phyloP scores from a whole-genome alignment of 352 stramenopile species.

The Detonula confervacea region DNA sequence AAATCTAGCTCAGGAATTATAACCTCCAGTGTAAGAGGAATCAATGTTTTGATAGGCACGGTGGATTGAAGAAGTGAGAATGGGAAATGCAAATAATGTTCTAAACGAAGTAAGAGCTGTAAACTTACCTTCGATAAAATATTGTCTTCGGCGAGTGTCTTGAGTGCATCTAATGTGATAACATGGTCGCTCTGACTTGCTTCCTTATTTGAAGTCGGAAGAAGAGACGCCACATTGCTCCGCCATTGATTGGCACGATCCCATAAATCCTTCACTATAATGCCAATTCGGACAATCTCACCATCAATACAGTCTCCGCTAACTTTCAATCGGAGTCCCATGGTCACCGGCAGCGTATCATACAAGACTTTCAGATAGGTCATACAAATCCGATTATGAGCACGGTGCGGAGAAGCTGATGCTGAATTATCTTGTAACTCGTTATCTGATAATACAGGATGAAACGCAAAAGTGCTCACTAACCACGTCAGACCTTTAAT shows the following conservation, averaged over 20 bases:
- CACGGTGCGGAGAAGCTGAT: neutral
- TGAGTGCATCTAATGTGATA: slow-evolving; percentile 48
- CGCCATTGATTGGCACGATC: slow-evolving; percentile 65
- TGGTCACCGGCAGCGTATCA: slow-evolving; percentile 29
- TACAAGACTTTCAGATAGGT: slow-evolving; percentile 45
- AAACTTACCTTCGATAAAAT: slow-evolving; percentile 67
- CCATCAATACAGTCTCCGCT: slow-evolving; percentile 22
- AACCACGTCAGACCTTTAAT: slow-evolving; percentile 67
- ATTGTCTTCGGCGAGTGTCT: slow-evolving; percentile 49
- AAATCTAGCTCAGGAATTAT: slow-evolving; percentile 60
- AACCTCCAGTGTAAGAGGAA: slow-evolving; percentile 42
- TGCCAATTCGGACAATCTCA: slow-evolving; percentile 57
- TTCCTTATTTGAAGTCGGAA: slow-evolving; percentile 37
- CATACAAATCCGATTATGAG: slow-evolving; percentile 33
- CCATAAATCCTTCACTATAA: slow-evolving; percentile 67
- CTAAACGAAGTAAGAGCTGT: neutral
- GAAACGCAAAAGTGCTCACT: slow-evolving; percentile 22
- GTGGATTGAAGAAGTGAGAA: slow-evolving; percentile 9
- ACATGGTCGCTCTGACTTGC: slow-evolving; percentile 19
- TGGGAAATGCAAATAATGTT: neutral
- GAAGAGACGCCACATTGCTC: slow-evolving; percentile 46
- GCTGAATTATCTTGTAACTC: neutral
- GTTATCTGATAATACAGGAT: neutral
- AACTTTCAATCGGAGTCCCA: slow-evolving; percentile 18
- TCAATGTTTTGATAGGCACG: neutral